A percentile compares a stretch with the other conserved stretches of the same genome.
phyloP scores from a whole-genome alignment of 176 grass and related monocot genomes.

The Oryza meyeriana region DNA sequence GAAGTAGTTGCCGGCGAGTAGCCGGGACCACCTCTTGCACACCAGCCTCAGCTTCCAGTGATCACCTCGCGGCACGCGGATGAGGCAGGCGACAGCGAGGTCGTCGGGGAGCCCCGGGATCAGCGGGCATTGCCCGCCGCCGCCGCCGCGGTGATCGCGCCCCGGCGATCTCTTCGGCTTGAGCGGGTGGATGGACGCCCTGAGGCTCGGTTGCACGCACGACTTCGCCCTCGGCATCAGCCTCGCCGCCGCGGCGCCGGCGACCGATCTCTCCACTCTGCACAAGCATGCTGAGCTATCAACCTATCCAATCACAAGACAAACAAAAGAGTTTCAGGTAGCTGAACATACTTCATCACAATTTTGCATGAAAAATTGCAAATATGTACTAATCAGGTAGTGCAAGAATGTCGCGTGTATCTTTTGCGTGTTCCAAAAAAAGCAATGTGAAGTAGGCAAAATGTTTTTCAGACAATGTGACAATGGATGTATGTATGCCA shows the following conservation, averaged over 20 bases:
- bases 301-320: constrained; percentile 44
- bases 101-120: constrained; percentile 77
- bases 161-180: constrained; percentile 31
- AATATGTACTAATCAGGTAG: no score
- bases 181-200: constrained; percentile 71
- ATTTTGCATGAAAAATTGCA: not conserved
- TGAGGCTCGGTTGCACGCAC: constrained; percentile 55
- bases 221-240: constrained; percentile 37
- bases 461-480: not conserved
- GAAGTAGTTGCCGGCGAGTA: constrained; percentile 82
- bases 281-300: constrained; percentile 70
- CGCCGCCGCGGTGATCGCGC: constrained; percentile 12
- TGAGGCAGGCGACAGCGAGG: constrained; percentile 67
- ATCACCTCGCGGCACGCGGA: constrained; percentile 56
- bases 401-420: not conserved
- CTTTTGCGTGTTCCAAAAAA: not conserved
- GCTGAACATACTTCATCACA: not conserved
- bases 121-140: constrained; percentile 41
- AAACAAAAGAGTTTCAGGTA: not conserved
- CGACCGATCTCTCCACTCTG: constrained; percentile 47
- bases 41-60: constrained; percentile 68
- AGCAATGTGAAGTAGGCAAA: not conserved
- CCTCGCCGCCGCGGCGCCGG: constrained; percentile 24
- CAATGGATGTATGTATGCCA: not conserved
- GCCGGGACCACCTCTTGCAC: constrained; percentile 63